phyloP scores from a whole-genome alignment of 2,329 filamentous ascomycete genomes.

The Chaetoscypha palmicola region DNA sequence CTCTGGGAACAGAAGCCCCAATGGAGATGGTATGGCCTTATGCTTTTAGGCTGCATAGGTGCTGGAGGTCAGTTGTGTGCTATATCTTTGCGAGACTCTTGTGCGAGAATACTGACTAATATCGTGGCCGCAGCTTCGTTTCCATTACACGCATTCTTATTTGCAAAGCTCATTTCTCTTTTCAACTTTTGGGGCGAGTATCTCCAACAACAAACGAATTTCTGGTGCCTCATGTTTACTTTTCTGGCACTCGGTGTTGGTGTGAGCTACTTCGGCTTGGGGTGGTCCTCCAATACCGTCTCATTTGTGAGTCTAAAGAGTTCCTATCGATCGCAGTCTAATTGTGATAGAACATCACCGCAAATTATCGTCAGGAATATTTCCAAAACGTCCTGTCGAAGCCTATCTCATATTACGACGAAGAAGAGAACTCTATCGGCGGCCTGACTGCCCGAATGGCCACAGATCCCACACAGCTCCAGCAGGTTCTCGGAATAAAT shows the following conservation, averaged over 20 bases:
- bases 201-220: conserved; percentile 32
- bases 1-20: conserved; percentile 47
- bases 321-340: background rate
- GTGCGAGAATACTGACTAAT: no score
- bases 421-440: conserved; percentile 38
- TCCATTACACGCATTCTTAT: conserved; percentile 28
- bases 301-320: conserved; percentile 26
- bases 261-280: conserved; percentile 28
- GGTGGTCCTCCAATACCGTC: conserved; percentile 34
- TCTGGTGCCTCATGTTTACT: conserved; percentile 43
- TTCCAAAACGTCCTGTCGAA: conserved; percentile 38
- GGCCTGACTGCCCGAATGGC: conserved; percentile 38
- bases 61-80: conserved; percentile 29
- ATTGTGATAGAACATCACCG: conserved; percentile 24
- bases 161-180: conserved; percentile 27
- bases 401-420: conserved; percentile 35
- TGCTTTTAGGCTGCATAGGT: conserved; percentile 36
- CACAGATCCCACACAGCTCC: conserved; percentile 39
- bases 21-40: conserved; percentile 43
- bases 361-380: conserved; percentile 35
- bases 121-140: conserved; percentile 34
- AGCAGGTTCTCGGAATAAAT: conserved; percentile 41
- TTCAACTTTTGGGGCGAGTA: conserved; percentile 24
- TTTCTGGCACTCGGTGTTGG: conserved; percentile 36
- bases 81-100: conserved; percentile 30